Base-by-base conservation (phyloP, 108 stramenopile species). In the Fragilaria crotonensis region DNA sequence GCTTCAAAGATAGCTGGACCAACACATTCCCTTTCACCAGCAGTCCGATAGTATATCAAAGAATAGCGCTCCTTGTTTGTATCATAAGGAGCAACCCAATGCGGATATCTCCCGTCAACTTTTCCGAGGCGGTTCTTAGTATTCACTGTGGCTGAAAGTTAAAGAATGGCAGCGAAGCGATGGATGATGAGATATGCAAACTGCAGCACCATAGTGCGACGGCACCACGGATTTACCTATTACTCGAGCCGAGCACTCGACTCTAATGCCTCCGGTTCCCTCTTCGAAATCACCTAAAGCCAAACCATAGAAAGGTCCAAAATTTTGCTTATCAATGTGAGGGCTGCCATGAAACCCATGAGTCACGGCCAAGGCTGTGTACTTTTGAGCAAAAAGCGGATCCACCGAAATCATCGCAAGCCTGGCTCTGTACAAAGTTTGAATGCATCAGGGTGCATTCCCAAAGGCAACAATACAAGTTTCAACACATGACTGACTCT, bases 61-160 rank as follows among this genome's bases (percentile, higher is more conserved):
- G 80, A 81, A 63, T 72, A 81, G 32, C 80, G 58, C 1, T 66
- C 60, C n/a, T n/a, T n/a, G n/a, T n/a, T n/a, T 9, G 65, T 70
- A 27, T 63, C 67, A 55, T 82, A 80, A 9, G 65, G 72, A 25
- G 79, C 65, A 25, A 86, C 81, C 81, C 81, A 86, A 56, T 86
- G 85, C 5, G 77, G 77, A 51, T 70, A 86, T n/a, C 85, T 66
- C 3, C 85, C 85, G 50, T 87, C 85, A 20, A 87, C 78, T 54
- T 81, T 83, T 21, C 66, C 85, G 5, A 83, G 66, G 11, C 72
- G 51, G 25, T 66, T 64, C 46, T 64, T 64, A 0, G 81, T 87
- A 54, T 83, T 63, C n/a, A 87, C 62, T 22, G 73, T 59, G 30
- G 70, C 73, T 4, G 83, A 76, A 25, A 48, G 7, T 1, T 67